Conservation (phyloP, 1,284 basidiomycete species). For the Ustilago curta region DNA sequence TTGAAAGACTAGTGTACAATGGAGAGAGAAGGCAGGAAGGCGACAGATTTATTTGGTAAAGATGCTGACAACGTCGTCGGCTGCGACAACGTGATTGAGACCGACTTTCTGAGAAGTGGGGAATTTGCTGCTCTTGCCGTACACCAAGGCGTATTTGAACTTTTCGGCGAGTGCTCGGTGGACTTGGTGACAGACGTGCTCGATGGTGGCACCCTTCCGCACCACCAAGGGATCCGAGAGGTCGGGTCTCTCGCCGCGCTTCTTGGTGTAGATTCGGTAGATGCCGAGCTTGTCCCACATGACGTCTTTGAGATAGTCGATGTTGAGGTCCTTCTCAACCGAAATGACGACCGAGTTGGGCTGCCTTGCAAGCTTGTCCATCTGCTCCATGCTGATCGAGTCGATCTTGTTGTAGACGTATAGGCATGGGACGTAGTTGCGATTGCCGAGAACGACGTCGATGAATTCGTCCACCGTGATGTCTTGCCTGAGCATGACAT, state of each 20-base stretch:
- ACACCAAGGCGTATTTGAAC: conserved; percentile 71
- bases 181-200: conserved; percentile 76
- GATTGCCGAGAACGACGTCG: conserved; percentile 87
- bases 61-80: conserved; percentile 88
- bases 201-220: conserved; percentile 90
- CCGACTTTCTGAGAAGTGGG: conserved; percentile 72
- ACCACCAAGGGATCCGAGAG: conserved; percentile 91
- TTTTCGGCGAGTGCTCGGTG: conserved; percentile 89
- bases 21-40: neutral
- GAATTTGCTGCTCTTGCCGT: conserved; percentile 65
- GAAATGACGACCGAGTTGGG: conserved; percentile 92
- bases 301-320: conserved; percentile 86
- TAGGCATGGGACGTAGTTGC: conserved; percentile 92
- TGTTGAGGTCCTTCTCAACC: conserved; percentile 90
- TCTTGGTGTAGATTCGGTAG: conserved; percentile 86
- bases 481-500: conserved; percentile 64
- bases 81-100: conserved; percentile 84
- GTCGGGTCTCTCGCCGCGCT: conserved; percentile 88
- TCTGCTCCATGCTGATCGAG: conserved; percentile 72
- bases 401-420: conserved; percentile 85
- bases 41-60: conserved; percentile 51
- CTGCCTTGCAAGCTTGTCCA: conserved; percentile 87
- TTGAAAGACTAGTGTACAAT: conserved; percentile 36
- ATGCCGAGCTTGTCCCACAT: conserved; percentile 77
- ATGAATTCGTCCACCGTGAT: conserved; percentile 97